Conservation (phyloP, 140 eudicot genomes). For the Cichorium intybus region DNA sequence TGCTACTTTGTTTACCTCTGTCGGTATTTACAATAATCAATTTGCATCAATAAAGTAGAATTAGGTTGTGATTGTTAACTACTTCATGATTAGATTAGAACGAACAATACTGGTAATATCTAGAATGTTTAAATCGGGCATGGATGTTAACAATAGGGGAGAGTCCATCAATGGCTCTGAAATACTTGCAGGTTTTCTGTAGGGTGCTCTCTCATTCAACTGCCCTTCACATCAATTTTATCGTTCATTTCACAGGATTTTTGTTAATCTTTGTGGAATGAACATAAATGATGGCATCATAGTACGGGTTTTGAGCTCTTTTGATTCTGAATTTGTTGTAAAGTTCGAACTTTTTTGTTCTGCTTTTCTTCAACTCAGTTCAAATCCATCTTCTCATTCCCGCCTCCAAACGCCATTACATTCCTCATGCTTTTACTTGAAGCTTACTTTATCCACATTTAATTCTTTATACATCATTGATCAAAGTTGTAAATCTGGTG, state of each 20-base stretch:
- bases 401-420: slow-evolving; percentile 42
- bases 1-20: background rate
- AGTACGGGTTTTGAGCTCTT: slow-evolving; percentile 40
- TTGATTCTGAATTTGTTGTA: background rate
- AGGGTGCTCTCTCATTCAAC: slow-evolving; percentile 32
- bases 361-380: background rate
- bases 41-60: background rate
- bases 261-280: slow-evolving; percentile 7
- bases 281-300: slow-evolving; percentile 35
- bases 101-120: background rate
- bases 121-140: slow-evolving; percentile 17
- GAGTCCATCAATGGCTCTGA: slow-evolving; percentile 35
- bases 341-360: slow-evolving; percentile 9
- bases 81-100: background rate
- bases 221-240: slow-evolving; percentile 33
- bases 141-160: slow-evolving; percentile 25
- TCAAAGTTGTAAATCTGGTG: too few species aligned
- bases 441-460: too few species aligned
- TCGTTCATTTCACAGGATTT: slow-evolving; percentile 14
- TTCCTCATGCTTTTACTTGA: background rate
- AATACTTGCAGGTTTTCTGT: slow-evolving; percentile 44
- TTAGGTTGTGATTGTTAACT: background rate
- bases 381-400: slow-evolving; percentile 23
- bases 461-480: too few species aligned
- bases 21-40: background rate